A percentile compares a stretch with the other conserved stretches of the same genome.
phyloP scores from a whole-genome alignment of 495 filamentous ascomycete genomes.

The Aspergillus sclerotiicarbonarius region DNA sequence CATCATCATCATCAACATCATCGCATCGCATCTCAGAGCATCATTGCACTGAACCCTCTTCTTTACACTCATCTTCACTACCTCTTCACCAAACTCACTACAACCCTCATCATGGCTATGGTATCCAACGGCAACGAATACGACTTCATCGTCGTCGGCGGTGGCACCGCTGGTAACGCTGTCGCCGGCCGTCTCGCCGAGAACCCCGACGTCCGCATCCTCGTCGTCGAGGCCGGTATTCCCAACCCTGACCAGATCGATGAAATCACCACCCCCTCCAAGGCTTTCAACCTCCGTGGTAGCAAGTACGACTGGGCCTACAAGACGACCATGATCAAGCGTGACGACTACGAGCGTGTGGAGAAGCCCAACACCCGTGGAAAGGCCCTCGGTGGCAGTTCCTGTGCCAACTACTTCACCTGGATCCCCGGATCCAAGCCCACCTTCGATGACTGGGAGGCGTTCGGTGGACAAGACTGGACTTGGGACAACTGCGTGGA shows the following conservation, averaged over 20 bases:
- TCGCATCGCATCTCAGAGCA: no score
- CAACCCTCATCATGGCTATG: constrained; percentile 18
- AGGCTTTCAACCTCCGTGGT: constrained; percentile 40
- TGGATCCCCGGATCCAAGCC: constrained; percentile 53
- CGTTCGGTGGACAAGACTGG: constrained; percentile 56
- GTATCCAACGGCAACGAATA: constrained; percentile 27
- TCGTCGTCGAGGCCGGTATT: constrained; percentile 53
- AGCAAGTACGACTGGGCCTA: constrained; percentile 59
- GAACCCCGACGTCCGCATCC: constrained; percentile 48
- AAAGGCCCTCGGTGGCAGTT: constrained; percentile 53
- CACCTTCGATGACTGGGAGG: constrained; percentile 59
- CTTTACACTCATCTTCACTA: no score
- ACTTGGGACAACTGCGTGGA: constrained; percentile 52
- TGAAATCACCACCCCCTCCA: constrained; percentile 44
- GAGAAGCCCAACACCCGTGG: constrained; percentile 62
- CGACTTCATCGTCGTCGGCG: constrained; percentile 46
- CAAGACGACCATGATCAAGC: constrained; percentile 62
- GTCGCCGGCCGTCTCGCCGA: constrained; percentile 60
- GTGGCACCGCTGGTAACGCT: constrained; percentile 57
- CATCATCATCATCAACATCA: no score
- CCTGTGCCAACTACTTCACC: constrained; percentile 55
- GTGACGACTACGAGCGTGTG: constrained; percentile 58
- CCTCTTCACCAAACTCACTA: no score
- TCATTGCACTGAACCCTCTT: no score
- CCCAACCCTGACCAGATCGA: constrained; percentile 39